Base-by-base conservation (phyloP, 192 early-diverging fungal species). In the Backusella circina region DNA sequence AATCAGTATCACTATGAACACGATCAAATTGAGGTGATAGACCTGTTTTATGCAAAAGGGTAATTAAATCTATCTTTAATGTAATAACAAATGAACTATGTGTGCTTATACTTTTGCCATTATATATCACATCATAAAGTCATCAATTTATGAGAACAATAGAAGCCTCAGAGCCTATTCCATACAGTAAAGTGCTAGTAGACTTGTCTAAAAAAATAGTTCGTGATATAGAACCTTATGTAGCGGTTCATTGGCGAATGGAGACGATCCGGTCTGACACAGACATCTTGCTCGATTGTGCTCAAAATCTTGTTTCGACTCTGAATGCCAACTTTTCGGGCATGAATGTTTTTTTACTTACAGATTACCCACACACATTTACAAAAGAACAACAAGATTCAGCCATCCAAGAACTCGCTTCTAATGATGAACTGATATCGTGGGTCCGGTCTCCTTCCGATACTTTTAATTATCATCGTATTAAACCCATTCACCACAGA, bases 241-340 rank as follows among this genome's bases (percentile, higher is more conserved):
- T 77, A 1, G 82, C 76, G 21, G 76, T 83, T 15, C 82, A 83
- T 71, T 83, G 82, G 82, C 57, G 82, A 35, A 80, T 73, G 31
- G 82, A 83, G 50, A 38, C 68, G 5, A 61, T 72, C 4, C 3
- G 6, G 3, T 12, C 50, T 15, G 38, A 69, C 2, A 26, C 75
- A 3, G 12, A 33, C 2, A 73, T 75, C 6, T 35, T 83, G 8
- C 70, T 77, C 2, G 39, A 44, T 12, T 83, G 82, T 37, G 74
- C 82, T 4, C 12, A 73, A 23, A 47, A 38, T 0, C 71, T 83
- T 4, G 76, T 78, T 2, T 28, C 38, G 15, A 76, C 23, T 69
- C n/a, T 39, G 32, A 39, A 35, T 36, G 0, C 26, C 32, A 38
- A 39, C 5, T 35, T 50, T 74, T 28, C 38, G 4, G 21, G 54